phyloP scores from a whole-genome alignment of 1,284 basidiomycete species.

The Tilletia walkeri region DNA sequence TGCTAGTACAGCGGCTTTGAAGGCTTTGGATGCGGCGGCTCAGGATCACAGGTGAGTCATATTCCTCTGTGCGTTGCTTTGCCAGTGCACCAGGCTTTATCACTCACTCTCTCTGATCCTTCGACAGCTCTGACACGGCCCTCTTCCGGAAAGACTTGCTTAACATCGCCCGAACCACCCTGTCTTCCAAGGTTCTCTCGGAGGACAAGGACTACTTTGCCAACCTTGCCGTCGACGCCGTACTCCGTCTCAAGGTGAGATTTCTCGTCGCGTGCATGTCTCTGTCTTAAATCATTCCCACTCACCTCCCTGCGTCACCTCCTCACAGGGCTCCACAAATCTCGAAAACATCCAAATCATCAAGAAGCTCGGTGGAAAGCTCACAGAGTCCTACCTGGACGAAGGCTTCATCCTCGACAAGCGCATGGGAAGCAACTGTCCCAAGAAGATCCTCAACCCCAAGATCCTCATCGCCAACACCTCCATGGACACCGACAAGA shows the following conservation, averaged over 20 bases:
- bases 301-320: too few relatives aligned
- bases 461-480: slow-evolving; percentile 98
- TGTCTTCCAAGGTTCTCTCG: slow-evolving; percentile 92
- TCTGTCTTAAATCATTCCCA: neutral
- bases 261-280: neutral
- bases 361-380: slow-evolving; percentile 97
- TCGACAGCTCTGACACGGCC: slow-evolving; percentile 61
- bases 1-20: slow-evolving; percentile 79
- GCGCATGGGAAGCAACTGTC: slow-evolving; percentile 88
- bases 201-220: slow-evolving; percentile 99
- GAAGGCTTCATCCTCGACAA: slow-evolving; percentile 99
- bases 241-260: slow-evolving; percentile 74
- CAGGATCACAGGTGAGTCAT: slow-evolving; percentile 67
- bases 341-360: slow-evolving; percentile 99
- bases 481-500: slow-evolving; percentile 99
- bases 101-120: neutral
- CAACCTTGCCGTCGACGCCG: slow-evolving; percentile 95
- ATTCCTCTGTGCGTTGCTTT: neutral
- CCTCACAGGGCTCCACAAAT: slow-evolving; percentile 76
- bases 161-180: slow-evolving; percentile 93
- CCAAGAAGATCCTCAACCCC: slow-evolving; percentile 88
- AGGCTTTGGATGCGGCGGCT: slow-evolving; percentile 77
- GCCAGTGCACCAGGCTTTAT: neutral
- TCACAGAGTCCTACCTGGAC: slow-evolving; percentile 96
- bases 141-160: slow-evolving; percentile 85